A percentile compares a stretch with the other conserved stretches of the same genome.
phyloP scores from a whole-genome alignment of 1,284 basidiomycete genomes.

The Melampsora americana region DNA sequence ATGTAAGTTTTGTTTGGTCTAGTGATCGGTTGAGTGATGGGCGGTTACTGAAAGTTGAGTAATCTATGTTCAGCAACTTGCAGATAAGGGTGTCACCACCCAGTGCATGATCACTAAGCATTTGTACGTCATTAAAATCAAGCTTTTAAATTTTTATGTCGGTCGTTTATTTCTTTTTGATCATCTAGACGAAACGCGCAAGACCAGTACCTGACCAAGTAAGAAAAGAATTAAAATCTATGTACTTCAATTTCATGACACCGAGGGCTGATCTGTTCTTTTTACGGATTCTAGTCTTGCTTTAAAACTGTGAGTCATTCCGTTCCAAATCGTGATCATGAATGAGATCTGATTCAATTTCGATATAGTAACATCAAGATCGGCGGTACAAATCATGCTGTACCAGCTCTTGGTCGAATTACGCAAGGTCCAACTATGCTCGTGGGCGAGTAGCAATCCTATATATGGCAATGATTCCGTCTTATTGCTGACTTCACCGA shows the following conservation, averaged over 20 bases:
- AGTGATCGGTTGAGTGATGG: too few species aligned
- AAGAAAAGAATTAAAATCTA: neutral
- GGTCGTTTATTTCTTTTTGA: neutral
- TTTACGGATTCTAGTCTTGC: conserved; percentile 21
- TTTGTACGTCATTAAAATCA: conserved; percentile 7
- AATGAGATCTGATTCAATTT: neutral
- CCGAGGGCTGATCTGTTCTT: neutral
- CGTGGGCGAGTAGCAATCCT: conserved; percentile 17
- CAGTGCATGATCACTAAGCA: conserved; percentile 42
- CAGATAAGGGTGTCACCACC: conserved; percentile 29
- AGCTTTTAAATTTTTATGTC: too few species aligned
- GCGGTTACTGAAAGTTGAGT: too few species aligned
- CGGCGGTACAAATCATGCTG: conserved; percentile 31
- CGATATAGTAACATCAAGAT: conserved; percentile 36
- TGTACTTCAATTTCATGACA: too few species aligned
- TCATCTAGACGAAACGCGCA: conserved; percentile 15
- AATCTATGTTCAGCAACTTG: conserved; percentile 11
- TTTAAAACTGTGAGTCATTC: conserved; percentile 25
- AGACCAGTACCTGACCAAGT: conserved; percentile 43
- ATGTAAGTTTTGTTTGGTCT: too few species aligned
- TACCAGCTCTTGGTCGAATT: neutral
- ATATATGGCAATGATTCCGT: neutral
- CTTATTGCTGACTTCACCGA: neutral
- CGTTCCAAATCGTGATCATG: too few species aligned
- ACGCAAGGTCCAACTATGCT: conserved; percentile 19